phyloP scores from a whole-genome alignment of 345 rosid species.

The Firmiana major region DNA sequence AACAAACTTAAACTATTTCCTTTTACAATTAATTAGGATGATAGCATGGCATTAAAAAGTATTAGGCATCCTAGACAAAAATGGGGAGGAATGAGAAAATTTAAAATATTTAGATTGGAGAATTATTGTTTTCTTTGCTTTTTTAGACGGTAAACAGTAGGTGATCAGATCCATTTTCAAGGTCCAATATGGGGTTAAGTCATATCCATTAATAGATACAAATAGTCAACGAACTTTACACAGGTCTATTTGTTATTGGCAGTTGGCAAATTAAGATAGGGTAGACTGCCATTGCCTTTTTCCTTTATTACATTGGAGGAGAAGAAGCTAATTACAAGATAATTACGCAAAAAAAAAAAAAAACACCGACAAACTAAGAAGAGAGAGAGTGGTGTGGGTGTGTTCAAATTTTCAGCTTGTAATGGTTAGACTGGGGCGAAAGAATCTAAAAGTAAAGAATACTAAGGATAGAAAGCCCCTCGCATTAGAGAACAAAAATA shows the following conservation, averaged over 20 bases:
- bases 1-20: too few relatives aligned
- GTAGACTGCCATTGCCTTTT: background rate
- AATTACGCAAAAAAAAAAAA: too few relatives aligned
- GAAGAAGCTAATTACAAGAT: too few relatives aligned
- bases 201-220: background rate
- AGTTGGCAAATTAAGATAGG: background rate
- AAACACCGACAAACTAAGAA: background rate
- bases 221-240: slow-evolving; percentile 8
- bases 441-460: background rate
- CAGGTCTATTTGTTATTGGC: background rate
- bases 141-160: background rate
- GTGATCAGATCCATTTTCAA: background rate
- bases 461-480: background rate
- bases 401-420: too few relatives aligned
- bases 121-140: too few relatives aligned
- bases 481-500: slow-evolving; percentile 10
- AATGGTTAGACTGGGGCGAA: too few relatives aligned
- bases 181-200: background rate
- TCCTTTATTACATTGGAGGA: background rate
- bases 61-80: too few relatives aligned
- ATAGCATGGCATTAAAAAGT: too few relatives aligned
- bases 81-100: too few relatives aligned
- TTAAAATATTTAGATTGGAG: too few relatives aligned
- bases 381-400: background rate
- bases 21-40: too few relatives aligned